Evolutionary conservation across 2,329 filamentous ascomycete genomes (phyloP).

Genomic region (Ophiostoma triangulosporum): DNA sequence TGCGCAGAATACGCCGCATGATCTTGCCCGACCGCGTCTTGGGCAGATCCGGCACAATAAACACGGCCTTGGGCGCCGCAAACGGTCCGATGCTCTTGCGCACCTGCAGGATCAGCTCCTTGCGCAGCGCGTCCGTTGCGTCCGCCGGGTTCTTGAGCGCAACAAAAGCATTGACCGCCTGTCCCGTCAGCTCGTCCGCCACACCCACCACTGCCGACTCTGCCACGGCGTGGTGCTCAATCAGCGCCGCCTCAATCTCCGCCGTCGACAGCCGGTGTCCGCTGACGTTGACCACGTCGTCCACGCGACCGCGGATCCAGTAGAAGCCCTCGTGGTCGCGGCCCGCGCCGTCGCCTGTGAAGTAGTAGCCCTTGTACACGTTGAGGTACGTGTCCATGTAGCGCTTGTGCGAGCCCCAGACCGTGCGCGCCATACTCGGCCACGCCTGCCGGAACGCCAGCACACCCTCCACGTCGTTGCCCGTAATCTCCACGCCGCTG

Average conservation of each 20-base stretch:
- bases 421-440: constrained; percentile 96
- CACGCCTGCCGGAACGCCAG: constrained; percentile 94
- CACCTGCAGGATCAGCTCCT: constrained; percentile 88
- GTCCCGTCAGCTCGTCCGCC: constrained; percentile 83
- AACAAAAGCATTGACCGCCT: constrained; percentile 95
- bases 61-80: constrained; percentile 87
- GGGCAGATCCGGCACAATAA: constrained; percentile 81
- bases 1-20: constrained; percentile 91
- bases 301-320: constrained; percentile 97
- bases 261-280: constrained; percentile 93
- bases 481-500: constrained; percentile 80
- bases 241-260: constrained; percentile 91
- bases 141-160: constrained; percentile 77
- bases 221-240: constrained; percentile 80
- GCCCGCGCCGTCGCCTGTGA: constrained; percentile 86
- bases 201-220: constrained; percentile 95
- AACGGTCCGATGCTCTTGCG: constrained; percentile 97
- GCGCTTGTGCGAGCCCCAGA: constrained; percentile 94
- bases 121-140: constrained; percentile 65
- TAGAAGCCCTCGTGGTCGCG: constrained; percentile 98
- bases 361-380: constrained; percentile 97
- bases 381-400: constrained; percentile 99
- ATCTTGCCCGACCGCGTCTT: constrained; percentile 99
- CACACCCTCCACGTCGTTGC: constrained; percentile 95
- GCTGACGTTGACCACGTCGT: constrained; percentile 96